Base-by-base conservation (phyloP, 495 filamentous ascomycete species). In the Lasiosphaeriaceae sp. region DNA sequence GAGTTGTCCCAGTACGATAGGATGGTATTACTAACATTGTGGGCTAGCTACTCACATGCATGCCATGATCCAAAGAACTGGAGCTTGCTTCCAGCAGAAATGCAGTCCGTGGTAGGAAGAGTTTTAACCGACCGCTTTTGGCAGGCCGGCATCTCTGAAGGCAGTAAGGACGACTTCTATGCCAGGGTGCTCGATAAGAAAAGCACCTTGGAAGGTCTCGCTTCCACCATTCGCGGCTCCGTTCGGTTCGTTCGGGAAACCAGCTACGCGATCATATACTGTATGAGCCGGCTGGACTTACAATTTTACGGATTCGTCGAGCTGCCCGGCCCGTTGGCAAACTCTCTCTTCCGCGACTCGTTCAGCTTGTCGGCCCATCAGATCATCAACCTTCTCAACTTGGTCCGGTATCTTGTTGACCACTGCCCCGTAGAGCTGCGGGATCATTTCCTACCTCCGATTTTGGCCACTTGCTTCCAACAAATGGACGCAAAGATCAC, bases 41-140 rank as follows among this genome's bases (percentile, higher is more conserved):
- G 8, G 17, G 37, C 16, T 54, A 94, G 88, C 60, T 83, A 92
- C 64, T 90, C 92, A 3, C 92, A 97, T 74, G 89, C 91, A n/a
- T 96, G 94, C 61, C 90, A 96, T 66, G 90, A 96, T 61, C 83
- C 91, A 0, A 69, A 75, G 20, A 94, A 90, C 62, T 99, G 94
- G 94, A 79, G 77, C 20, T 79, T 82, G 43, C 72, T 96, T n/a
- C 85, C 91, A 11, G 72, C 76, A 35, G 90, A 96, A 41, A 87
- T 93, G 80, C 86, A 81, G 55, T 74, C 77, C 11, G 83, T 96
- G 16, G 86, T 96, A 26, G 83, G 83, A 31, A 84, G 89, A 6
- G 90, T 97, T 47, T 74, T 99, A 17, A 96, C 91, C 1, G 94
- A 99, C 73, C 87, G 94, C 22, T 97, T 99, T 66, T 99, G 94